phyloP scores from a whole-genome alignment of 495 filamentous ascomycete genomes.

The Neurospora sp. region DNA sequence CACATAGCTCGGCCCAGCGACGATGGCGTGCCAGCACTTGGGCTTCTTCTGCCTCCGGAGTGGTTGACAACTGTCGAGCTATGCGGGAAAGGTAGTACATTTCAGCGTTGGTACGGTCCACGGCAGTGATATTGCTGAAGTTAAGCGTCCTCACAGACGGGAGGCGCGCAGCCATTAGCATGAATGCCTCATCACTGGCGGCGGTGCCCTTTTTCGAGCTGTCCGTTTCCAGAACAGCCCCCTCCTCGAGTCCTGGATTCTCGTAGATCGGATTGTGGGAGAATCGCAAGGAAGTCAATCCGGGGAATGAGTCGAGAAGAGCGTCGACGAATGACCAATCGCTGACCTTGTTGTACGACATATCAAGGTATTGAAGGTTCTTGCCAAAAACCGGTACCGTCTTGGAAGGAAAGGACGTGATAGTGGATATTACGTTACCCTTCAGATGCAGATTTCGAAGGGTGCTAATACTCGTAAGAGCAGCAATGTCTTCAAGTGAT shows the following conservation, averaged over 20 bases:
- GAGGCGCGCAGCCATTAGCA: slow-evolving; percentile 77
- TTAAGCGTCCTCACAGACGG: slow-evolving; percentile 60
- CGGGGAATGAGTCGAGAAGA: slow-evolving; percentile 56
- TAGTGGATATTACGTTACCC: slow-evolving; percentile 39
- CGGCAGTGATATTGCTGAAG: slow-evolving; percentile 58
- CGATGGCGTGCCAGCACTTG: slow-evolving; percentile 50
- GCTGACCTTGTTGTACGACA: slow-evolving; percentile 69
- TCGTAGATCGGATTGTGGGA: slow-evolving; percentile 77
- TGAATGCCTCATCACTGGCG: slow-evolving; percentile 56
- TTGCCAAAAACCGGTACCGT: slow-evolving; percentile 19
- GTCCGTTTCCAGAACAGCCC: slow-evolving; percentile 8
- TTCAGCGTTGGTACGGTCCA: slow-evolving; percentile 77
- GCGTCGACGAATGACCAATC: slow-evolving; percentile 62
- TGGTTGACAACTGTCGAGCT: slow-evolving; percentile 57
- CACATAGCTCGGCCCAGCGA: slow-evolving; percentile 64
- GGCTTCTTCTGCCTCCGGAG: slow-evolving; percentile 42
- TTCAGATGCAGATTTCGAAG: slow-evolving; percentile 55
- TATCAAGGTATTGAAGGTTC: slow-evolving; percentile 55
- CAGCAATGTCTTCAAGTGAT: slow-evolving; percentile 45
- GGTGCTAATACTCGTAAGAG: slow-evolving; percentile 45
- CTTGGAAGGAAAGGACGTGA: slow-evolving; percentile 12
- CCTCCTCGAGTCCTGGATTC: slow-evolving; percentile 33
- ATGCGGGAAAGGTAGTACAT: slow-evolving; percentile 85
- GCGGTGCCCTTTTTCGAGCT: slow-evolving; percentile 19
- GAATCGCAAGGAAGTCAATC: slow-evolving; percentile 61